These are phyloP conservation scores for Neopestalotiopsis sp. DNA, from an alignment of 2,329 filamentous ascomycete species.

Conservation along the genomic window DNA sequence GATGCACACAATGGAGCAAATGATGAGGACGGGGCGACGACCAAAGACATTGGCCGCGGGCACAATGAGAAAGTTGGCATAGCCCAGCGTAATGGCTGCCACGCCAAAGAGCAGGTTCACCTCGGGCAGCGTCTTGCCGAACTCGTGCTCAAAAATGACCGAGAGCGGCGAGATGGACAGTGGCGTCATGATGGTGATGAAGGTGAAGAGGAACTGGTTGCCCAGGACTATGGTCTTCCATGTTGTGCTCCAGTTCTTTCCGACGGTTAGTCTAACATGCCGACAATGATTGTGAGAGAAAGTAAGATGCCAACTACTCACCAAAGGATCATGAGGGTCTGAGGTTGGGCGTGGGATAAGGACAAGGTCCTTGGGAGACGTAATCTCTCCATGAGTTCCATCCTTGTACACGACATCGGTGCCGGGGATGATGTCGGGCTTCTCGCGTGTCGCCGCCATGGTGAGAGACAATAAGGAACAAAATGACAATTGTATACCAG, in stretches of 20 bases:
- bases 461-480: neutral
- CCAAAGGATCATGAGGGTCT: constrained; percentile 32
- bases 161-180: constrained; percentile 42
- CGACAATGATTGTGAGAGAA: neutral
- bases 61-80: constrained; percentile 41
- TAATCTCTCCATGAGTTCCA: neutral
- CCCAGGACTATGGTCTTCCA: constrained; percentile 39
- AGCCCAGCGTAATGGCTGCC: constrained; percentile 39
- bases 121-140: constrained; percentile 37
- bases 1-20: constrained; percentile 37
- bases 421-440: constrained; percentile 21
- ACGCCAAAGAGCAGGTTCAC: constrained; percentile 41
- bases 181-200: constrained; percentile 41
- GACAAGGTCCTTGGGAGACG: constrained; percentile 23
- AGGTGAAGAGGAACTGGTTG: constrained; percentile 41
- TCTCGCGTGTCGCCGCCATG: constrained; percentile 14
- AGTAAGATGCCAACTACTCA: constrained; percentile 11
- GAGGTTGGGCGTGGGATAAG: constrained; percentile 32
- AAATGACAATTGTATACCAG: too few relatives aligned
- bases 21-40: constrained; percentile 37
- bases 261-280: neutral
- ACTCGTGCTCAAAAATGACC: constrained; percentile 40
- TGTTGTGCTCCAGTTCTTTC: constrained; percentile 37
- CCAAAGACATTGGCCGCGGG: constrained; percentile 38
- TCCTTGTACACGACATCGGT: constrained; percentile 21